A percentile compares a stretch with the other conserved stretches of the same genome.
Conservation (phyloP, 768 basidiomycete species). For the Suillus hirtellus region DNA sequence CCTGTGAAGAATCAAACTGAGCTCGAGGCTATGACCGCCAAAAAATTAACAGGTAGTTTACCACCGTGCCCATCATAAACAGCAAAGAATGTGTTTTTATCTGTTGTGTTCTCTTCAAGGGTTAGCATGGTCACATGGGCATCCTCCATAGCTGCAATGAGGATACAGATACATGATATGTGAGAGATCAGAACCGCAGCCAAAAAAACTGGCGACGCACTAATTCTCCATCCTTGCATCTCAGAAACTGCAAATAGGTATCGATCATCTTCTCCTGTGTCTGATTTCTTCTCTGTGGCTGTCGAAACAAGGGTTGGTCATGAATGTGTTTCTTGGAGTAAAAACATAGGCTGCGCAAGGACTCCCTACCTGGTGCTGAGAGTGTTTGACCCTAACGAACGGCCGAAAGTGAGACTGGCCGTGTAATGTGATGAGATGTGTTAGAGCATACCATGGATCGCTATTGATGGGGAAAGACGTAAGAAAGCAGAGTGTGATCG, state of each 20-base stretch:
- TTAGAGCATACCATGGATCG: slow-evolving; percentile 28
- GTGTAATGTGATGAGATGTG: slow-evolving; percentile 7
- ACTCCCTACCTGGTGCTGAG: slow-evolving; percentile 67
- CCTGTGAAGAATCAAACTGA: slow-evolving; percentile 44
- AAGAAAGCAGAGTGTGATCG: slow-evolving; percentile 17
- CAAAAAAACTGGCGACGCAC: slow-evolving; percentile 52
- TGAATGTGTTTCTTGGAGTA: slow-evolving; percentile 6
- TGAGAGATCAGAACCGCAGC: slow-evolving; percentile 5
- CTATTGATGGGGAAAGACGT: slow-evolving; percentile 26
- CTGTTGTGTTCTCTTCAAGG: slow-evolving; percentile 52
- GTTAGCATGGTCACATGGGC: slow-evolving; percentile 78
- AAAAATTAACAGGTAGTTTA: slow-evolving; percentile 27
- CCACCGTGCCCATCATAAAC: slow-evolving; percentile 99
- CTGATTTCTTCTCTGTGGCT: slow-evolving; percentile 85
- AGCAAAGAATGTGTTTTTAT: slow-evolving; percentile 82
- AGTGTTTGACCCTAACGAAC: slow-evolving; percentile 78
- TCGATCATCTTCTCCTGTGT: slow-evolving; percentile 67
- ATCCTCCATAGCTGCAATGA: slow-evolving; percentile 89
- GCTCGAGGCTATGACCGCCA: slow-evolving; percentile 15
- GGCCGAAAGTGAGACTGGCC: slow-evolving; percentile 10
- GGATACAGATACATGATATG: slow-evolving; percentile 20
- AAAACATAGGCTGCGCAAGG: slow-evolving; percentile 7
- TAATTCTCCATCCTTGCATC: slow-evolving; percentile 99
- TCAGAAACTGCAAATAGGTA: slow-evolving; percentile 81
- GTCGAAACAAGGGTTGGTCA: slow-evolving; percentile 20